Evolutionary conservation across 2,329 filamentous ascomycete species (phyloP).

Genomic region (Allantophomopsis cytisporea): DNA sequence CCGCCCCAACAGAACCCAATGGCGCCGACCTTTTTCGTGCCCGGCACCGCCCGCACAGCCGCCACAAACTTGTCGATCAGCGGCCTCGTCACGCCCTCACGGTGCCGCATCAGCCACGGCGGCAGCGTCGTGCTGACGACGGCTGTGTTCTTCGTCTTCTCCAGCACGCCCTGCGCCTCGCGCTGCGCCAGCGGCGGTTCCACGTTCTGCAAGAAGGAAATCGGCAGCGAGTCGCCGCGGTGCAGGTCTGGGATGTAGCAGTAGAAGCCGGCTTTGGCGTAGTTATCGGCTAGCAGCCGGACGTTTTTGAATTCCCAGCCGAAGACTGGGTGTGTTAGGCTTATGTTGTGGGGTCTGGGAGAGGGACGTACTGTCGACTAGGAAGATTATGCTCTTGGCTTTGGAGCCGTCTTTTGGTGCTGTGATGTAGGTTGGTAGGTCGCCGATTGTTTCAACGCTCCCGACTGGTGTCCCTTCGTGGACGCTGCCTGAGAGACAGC

Average conservation of each 20-base stretch:
- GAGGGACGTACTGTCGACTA: slow-evolving; percentile 23
- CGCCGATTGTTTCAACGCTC: slow-evolving; percentile 20
- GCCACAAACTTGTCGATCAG: slow-evolving; percentile 28
- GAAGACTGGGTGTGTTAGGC: slow-evolving; percentile 21
- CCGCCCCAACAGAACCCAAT: slow-evolving; percentile 51
- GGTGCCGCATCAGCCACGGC: slow-evolving; percentile 27
- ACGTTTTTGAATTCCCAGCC: slow-evolving; percentile 32
- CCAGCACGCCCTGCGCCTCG: slow-evolving; percentile 19
- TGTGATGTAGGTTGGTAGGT: slow-evolving; percentile 26
- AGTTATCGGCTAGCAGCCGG: slow-evolving; percentile 30
- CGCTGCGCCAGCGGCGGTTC: slow-evolving; percentile 26
- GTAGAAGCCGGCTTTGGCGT: slow-evolving; percentile 27
- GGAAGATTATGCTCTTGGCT: slow-evolving; percentile 29
- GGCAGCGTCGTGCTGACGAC: slow-evolving; percentile 24
- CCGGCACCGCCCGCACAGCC: slow-evolving; percentile 21
- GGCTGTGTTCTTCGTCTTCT: slow-evolving; percentile 25
- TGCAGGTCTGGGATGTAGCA: slow-evolving; percentile 33
- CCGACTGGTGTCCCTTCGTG: slow-evolving; percentile 22
- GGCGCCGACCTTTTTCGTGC: slow-evolving; percentile 29
- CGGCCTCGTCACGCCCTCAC: slow-evolving; percentile 25
- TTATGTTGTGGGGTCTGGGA: slow-evolving; percentile 7
- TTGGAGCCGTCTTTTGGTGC: slow-evolving; percentile 25
- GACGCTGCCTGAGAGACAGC: slow-evolving; percentile 26
- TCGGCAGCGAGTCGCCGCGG: slow-evolving; percentile 23
- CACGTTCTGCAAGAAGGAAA: slow-evolving; percentile 24